phyloP scores from a whole-genome alignment of 495 filamentous ascomycete genomes.

The Hyaloscypha bicolor region DNA sequence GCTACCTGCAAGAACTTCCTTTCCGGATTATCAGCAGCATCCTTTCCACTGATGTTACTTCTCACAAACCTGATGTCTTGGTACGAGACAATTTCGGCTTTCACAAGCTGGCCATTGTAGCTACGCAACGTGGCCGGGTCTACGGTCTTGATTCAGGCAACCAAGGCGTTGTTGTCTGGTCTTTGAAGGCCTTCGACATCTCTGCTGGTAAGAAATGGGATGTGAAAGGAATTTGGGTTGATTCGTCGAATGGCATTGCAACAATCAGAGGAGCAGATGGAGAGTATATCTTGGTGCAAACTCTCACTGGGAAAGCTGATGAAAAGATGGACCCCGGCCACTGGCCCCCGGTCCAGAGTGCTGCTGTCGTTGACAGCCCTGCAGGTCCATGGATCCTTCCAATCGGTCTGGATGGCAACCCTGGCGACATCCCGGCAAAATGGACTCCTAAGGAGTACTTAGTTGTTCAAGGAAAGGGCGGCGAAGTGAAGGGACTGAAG shows the following conservation, averaged over 20 bases:
- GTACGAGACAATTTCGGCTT: slow-evolving; percentile 83
- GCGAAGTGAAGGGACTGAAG: slow-evolving; percentile 62
- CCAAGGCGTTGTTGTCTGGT: slow-evolving; percentile 77
- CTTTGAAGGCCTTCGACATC: slow-evolving; percentile 57
- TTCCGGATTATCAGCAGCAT: slow-evolving; percentile 68
- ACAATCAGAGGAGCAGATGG: slow-evolving; percentile 61
- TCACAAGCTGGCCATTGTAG: slow-evolving; percentile 77
- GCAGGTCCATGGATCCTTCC: slow-evolving; percentile 52
- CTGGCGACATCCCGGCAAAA: slow-evolving; percentile 38
- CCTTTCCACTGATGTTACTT: slow-evolving; percentile 51
- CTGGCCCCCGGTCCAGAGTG: slow-evolving; percentile 42
- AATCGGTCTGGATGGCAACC: slow-evolving; percentile 48
- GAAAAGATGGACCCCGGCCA: slow-evolving; percentile 42
- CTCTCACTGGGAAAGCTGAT: slow-evolving; percentile 57
- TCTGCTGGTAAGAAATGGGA: slow-evolving; percentile 58
- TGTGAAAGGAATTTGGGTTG: slow-evolving; percentile 66
- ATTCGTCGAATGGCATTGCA: slow-evolving; percentile 53
- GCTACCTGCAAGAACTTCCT: slow-evolving; percentile 68
- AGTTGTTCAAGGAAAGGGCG: slow-evolving; percentile 62
- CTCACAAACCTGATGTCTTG: slow-evolving; percentile 49
- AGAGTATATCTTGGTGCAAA: slow-evolving; percentile 57
- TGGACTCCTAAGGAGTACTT: slow-evolving; percentile 51
- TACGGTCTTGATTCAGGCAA: slow-evolving; percentile 78
- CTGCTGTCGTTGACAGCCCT: slow-evolving; percentile 52
- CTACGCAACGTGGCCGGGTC: slow-evolving; percentile 77